A percentile compares a stretch with the other conserved stretches of the same genome.
Conservation (phyloP, 2,329 filamentous ascomycete species). For the Cladophialophora exuberans region DNA sequence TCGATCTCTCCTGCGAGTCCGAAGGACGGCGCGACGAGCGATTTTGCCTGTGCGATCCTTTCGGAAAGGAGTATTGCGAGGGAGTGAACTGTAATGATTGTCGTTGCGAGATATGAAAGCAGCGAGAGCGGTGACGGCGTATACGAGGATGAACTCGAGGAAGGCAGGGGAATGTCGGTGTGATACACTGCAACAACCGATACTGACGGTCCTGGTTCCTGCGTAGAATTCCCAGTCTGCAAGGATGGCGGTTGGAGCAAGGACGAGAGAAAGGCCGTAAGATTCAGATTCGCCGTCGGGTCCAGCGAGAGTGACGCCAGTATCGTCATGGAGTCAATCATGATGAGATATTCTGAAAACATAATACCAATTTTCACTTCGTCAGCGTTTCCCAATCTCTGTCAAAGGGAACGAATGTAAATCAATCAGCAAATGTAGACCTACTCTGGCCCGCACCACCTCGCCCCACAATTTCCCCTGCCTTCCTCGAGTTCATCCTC, state of each 20-base stretch:
- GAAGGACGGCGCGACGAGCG: slow-evolving; percentile 74
- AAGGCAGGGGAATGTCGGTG: slow-evolving; percentile 68
- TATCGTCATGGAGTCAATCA: slow-evolving; percentile 29
- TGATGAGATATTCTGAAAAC: slow-evolving; percentile 22
- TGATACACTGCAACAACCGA: slow-evolving; percentile 84
- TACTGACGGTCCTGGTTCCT: slow-evolving; percentile 45
- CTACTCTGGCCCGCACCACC: too few relatives aligned
- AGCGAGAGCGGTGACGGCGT: slow-evolving; percentile 71
- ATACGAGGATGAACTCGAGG: slow-evolving; percentile 36
- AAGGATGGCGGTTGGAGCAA: slow-evolving; percentile 60
- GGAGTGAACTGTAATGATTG: slow-evolving; percentile 73
- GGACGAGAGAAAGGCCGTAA: slow-evolving; percentile 71
- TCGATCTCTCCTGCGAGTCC: slow-evolving; percentile 78
- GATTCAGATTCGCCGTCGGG: slow-evolving; percentile 46
- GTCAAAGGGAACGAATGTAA: too few relatives aligned
- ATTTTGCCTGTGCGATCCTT: slow-evolving; percentile 76
- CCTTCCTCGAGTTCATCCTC: slow-evolving; percentile 29
- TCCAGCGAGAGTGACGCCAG: slow-evolving; percentile 22
- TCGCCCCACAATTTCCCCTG: slow-evolving; percentile 64
- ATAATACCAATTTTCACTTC: too few relatives aligned
- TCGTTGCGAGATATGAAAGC: slow-evolving; percentile 84
- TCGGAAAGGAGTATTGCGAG: slow-evolving; percentile 74
- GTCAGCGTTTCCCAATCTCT: too few relatives aligned
- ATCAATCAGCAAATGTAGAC: too few relatives aligned
- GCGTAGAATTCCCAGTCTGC: slow-evolving; percentile 29